Conservation (phyloP, 2,329 filamentous ascomycete species). For the Helotiales sp. region DNA sequence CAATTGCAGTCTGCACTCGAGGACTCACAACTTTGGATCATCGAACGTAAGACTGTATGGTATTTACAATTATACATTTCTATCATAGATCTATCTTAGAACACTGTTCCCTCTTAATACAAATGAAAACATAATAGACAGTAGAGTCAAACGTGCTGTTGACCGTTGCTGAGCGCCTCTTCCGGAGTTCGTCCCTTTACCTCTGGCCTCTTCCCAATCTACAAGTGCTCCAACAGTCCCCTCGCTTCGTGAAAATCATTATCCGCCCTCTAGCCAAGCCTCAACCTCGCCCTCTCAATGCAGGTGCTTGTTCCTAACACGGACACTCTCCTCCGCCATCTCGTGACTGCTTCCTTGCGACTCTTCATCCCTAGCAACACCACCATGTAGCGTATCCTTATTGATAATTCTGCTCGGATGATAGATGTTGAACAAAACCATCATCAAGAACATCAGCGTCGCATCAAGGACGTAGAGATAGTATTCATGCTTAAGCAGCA, state of each 20-base stretch:
- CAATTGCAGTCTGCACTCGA: too few relatives aligned
- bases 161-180: too few relatives aligned
- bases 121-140: background rate
- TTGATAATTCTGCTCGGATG: conserved; percentile 32
- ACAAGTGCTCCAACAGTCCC: too few relatives aligned
- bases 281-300: too few relatives aligned
- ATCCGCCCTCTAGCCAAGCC: too few relatives aligned
- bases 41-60: too few relatives aligned
- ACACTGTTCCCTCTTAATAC: background rate
- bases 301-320: background rate
- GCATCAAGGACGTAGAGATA: conserved; percentile 45
- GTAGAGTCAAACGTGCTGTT: background rate
- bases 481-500: conserved; percentile 43
- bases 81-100: background rate
- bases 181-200: too few relatives aligned
- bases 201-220: too few relatives aligned
- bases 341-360: conserved; percentile 3
- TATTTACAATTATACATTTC: background rate
- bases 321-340: background rate
- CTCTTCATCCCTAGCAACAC: conserved; percentile 2
- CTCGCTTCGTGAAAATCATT: too few relatives aligned
- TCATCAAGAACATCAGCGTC: conserved; percentile 40
- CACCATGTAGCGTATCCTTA: background rate
- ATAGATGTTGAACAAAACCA: conserved; percentile 37
- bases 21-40: too few relatives aligned